These are phyloP conservation scores for Aspergillus japonicus DNA, from an alignment of 2,329 filamentous ascomycete species.

Conservation along the genomic window DNA sequence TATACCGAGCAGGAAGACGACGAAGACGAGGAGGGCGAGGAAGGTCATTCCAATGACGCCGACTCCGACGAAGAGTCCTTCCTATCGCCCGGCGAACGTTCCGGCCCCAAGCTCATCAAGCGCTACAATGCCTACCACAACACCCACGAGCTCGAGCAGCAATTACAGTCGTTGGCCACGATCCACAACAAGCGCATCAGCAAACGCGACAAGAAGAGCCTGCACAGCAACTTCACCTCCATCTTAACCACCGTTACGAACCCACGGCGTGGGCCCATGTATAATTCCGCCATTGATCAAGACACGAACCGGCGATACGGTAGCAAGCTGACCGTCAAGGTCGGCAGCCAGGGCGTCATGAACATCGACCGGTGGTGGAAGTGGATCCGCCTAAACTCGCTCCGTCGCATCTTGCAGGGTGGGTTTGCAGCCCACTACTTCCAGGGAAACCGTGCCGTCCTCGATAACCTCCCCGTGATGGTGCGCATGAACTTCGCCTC, in stretches of 20 bases:
- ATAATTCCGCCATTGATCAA: constrained; percentile 62
- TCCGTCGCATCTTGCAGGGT: constrained; percentile 61
- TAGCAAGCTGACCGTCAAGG: constrained; percentile 60
- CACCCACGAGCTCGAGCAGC: constrained; percentile 59
- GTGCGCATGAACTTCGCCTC: constrained; percentile 27
- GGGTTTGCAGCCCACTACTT: constrained; percentile 63
- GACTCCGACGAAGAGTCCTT: constrained; percentile 43
- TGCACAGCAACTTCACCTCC: constrained; percentile 66
- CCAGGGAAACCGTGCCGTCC: constrained; percentile 60
- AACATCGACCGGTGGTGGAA: constrained; percentile 74
- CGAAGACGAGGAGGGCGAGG: constrained; percentile 55
- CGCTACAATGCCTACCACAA: constrained; percentile 68
- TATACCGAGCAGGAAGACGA: constrained; percentile 59
- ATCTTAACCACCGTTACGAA: constrained; percentile 66
- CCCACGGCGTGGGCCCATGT: constrained; percentile 64
- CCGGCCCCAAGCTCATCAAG: constrained; percentile 53
- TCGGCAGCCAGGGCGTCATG: constrained; percentile 58
- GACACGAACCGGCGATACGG: constrained; percentile 62
- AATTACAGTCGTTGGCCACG: constrained; percentile 59
- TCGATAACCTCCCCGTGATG: constrained; percentile 57
- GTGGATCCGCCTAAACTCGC: constrained; percentile 60
- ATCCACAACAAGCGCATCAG: constrained; percentile 61
- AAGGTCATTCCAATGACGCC: constrained; percentile 38
- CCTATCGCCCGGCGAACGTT: constrained; percentile 17
- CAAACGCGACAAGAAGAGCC: constrained; percentile 64